Conservation (phyloP, 2,329 filamentous ascomycete species). For the Sphaerulina musiva region DNA sequence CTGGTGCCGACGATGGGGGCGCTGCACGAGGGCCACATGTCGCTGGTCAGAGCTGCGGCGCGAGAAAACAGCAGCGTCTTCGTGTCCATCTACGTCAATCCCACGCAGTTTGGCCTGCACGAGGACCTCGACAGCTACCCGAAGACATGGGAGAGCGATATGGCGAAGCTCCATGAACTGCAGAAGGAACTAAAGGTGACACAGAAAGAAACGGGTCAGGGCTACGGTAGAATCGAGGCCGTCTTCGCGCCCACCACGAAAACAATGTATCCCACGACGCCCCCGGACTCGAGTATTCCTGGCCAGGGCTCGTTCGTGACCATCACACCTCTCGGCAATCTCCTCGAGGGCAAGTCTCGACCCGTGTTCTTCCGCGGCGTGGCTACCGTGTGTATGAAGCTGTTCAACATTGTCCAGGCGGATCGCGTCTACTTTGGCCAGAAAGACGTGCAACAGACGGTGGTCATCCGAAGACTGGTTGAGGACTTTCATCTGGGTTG, state of each 20-base stretch:
- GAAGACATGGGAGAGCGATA: conserved; percentile 76
- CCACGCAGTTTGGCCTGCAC: conserved; percentile 83
- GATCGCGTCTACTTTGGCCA: conserved; percentile 89
- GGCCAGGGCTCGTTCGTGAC: conserved; percentile 85
- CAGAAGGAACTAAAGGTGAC: conserved; percentile 61
- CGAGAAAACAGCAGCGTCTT: conserved; percentile 79
- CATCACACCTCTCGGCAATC: conserved; percentile 73
- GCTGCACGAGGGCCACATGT: conserved; percentile 84
- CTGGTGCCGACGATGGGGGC: conserved; percentile 98
- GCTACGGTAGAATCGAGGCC: conserved; percentile 62
- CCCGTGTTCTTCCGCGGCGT: conserved; percentile 97
- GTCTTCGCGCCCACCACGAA: conserved; percentile 78
- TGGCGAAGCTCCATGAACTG: conserved; percentile 58
- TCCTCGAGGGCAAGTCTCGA: conserved; percentile 76
- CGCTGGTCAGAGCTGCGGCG: conserved; percentile 76
- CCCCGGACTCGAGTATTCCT: conserved; percentile 62
- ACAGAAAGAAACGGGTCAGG: conserved; percentile 10
- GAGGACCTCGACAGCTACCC: conserved; percentile 90
- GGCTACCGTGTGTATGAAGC: conserved; percentile 90
- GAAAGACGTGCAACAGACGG: conserved; percentile 95
- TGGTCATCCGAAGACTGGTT: conserved; percentile 80
- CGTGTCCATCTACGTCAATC: conserved; percentile 92
- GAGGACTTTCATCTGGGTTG: conserved; percentile 77
- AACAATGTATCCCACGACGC: conserved; percentile 83
- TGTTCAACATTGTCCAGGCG: conserved; percentile 75